Percentiles rank a stretch among this genome's conserved stretches.
Evolutionary conservation across 1,284 basidiomycete species (phyloP).

Genomic region (Cystobasidium slooffiae): DNA sequence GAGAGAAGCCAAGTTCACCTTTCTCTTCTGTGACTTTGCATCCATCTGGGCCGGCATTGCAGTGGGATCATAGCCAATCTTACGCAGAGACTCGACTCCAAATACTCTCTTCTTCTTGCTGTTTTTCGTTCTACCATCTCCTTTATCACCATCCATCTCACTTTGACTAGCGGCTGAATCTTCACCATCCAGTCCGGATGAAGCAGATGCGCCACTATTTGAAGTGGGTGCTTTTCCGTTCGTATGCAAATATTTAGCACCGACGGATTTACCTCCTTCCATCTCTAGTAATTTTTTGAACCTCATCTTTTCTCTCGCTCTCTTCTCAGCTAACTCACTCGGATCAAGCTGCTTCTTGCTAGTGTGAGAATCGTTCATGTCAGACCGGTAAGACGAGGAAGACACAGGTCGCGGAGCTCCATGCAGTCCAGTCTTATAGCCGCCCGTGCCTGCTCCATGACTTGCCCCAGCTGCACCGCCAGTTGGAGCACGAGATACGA

Average conservation of each 20-base stretch:
- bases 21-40: constrained; percentile 13
- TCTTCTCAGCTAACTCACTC: constrained; percentile 20
- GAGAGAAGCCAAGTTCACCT: neutral
- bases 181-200: constrained; percentile 7
- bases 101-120: constrained; percentile 32
- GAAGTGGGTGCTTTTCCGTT: neutral
- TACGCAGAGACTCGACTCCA: constrained; percentile 21
- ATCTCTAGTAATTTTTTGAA: constrained; percentile 16
- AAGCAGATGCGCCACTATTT: neutral
- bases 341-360: neutral
- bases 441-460: neutral
- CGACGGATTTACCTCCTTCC: constrained; percentile 41
- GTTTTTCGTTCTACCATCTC: neutral
- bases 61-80: constrained; percentile 44
- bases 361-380: neutral
- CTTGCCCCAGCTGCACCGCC: neutral
- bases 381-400: neutral
- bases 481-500: constrained; percentile 13
- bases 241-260: constrained; percentile 39
- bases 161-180: constrained; percentile 5
- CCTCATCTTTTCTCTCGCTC: constrained; percentile 17
- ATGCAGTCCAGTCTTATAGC: neutral
- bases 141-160: constrained; percentile 8
- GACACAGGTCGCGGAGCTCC: neutral
- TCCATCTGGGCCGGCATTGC: neutral